Base-by-base conservation (phyloP, 1,139 yeast genomes). In the Taphrina flavorubra region DNA sequence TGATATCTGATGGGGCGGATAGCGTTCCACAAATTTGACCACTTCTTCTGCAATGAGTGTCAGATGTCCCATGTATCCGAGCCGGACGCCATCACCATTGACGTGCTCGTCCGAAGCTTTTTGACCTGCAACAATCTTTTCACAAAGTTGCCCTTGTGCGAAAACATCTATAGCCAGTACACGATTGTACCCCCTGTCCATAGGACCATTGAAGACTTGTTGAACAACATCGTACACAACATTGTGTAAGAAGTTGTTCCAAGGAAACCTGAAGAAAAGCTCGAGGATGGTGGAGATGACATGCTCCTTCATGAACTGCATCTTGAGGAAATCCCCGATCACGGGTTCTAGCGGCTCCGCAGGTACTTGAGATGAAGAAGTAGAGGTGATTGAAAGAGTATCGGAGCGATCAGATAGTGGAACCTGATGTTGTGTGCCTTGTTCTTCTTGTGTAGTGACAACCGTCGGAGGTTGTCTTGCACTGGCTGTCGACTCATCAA, bases 201-300 rank as follows among this genome's bases (percentile, higher is more conserved):
- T 90, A 20, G 97, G 90, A 0, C 98, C 99, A 78, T 92, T 92
- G 76, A 94, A 84, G 14, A 94, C 89, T 78, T 94, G 99, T 79
- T 95, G 99, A 51, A 94, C 96, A 73, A 94, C 90, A 78, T 94
- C 99, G 80, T 94, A 94, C 8, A 94, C 97, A 69, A 95, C 99
- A 76, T 94, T 94, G 79, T 94, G 99, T 79, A 96, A 83, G 76
- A 94, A 94, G 77, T 94, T 94, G 79, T 94, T 94, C 99, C 99
- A 94, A 5, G 99, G 99, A 78, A 92, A 94, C 74, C 85, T 84
- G 83, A 92, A 89, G 77, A 94, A 92, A 89, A 94, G 71, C 47
- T 86, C 80, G 70, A 92, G 80, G 68, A 94, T 90, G 64, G 88
- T 87, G 59, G 90, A 84, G 65, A 94, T 84, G 70, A 94, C 89